phyloP scores from a whole-genome alignment of 2,329 filamentous ascomycete species.

The Nemania bipapillata region DNA sequence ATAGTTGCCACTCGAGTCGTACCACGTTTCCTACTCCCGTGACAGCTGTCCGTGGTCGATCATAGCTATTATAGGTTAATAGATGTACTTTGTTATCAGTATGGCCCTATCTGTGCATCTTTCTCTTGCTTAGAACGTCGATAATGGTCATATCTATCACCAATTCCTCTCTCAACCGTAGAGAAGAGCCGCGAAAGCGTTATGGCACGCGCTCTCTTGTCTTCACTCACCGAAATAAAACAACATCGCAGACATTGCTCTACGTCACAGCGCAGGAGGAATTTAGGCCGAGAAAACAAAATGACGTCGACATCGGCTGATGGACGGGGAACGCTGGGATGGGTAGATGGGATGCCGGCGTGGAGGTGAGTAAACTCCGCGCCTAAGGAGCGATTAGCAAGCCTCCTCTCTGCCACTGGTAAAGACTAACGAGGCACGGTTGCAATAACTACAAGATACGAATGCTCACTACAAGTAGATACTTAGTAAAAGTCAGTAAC shows the following conservation, averaged over 20 bases:
- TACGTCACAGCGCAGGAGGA: conserved; percentile 32
- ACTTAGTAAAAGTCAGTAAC: neutral
- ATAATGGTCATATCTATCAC: conserved; percentile 21
- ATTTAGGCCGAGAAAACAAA: too few relatives aligned
- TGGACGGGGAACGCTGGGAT: neutral
- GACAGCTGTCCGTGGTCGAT: conserved; percentile 41
- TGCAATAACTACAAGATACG: neutral
- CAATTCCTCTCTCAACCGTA: neutral
- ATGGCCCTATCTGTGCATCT: conserved; percentile 25
- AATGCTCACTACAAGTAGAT: too few relatives aligned
- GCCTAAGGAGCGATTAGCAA: neutral
- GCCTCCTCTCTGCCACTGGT: conserved; percentile 9
- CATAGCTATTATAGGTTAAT: conserved; percentile 32
- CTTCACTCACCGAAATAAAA: conserved; percentile 36
- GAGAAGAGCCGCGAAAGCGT: conserved; percentile 8
- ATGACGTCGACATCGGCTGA: conserved; percentile 26
- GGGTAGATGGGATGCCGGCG: conserved; percentile 3
- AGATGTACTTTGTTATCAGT: conserved; percentile 31
- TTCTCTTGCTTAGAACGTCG: conserved; percentile 22
- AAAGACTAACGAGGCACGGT: neutral
- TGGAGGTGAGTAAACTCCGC: conserved; percentile 13
- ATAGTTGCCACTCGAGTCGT: conserved; percentile 34
- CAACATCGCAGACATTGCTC: conserved; percentile 14
- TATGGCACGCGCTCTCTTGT: neutral
- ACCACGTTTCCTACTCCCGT: conserved; percentile 41